These are phyloP conservation scores for Zasmidium cellare DNA, from an alignment of 2,329 filamentous ascomycete species.

Conservation along the genomic window DNA sequence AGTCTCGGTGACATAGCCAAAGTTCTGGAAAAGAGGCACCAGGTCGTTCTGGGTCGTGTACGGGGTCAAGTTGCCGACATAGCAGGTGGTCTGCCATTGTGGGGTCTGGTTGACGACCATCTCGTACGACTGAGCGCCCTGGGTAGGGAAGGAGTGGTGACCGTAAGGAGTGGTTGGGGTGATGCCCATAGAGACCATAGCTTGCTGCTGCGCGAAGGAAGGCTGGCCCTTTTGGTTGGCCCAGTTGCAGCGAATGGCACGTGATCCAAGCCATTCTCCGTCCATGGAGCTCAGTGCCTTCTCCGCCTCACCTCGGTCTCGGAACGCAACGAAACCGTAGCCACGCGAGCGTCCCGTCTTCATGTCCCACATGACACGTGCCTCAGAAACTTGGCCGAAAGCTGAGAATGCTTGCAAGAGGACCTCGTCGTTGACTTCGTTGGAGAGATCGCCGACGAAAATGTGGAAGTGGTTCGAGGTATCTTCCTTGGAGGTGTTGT, in stretches of 20 bases:
- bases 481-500: constrained; percentile 90
- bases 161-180: constrained; percentile 95
- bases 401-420: constrained; percentile 91
- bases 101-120: constrained; percentile 95
- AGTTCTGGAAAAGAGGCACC: constrained; percentile 98
- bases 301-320: constrained; percentile 89
- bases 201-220: constrained; percentile 95
- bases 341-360: constrained; percentile 97
- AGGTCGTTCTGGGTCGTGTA: constrained; percentile 97
- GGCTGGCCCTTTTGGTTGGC: constrained; percentile 99
- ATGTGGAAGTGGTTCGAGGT: constrained; percentile 99
- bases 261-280: constrained; percentile 96
- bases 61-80: constrained; percentile 94
- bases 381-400: constrained; percentile 94
- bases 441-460: constrained; percentile 95
- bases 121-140: constrained; percentile 95
- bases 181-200: constrained; percentile 97
- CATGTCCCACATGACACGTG: constrained; percentile 99
- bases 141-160: constrained; percentile 88
- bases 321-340: constrained; percentile 97
- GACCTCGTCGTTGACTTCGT: constrained; percentile 97
- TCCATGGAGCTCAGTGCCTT: constrained; percentile 98
- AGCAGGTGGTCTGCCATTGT: constrained; percentile 97
- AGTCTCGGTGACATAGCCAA: constrained; percentile 95
- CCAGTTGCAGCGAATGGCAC: constrained; percentile 99